Percentiles rank a stretch among this genome's conserved stretches.
phyloP scores from a whole-genome alignment of 176 grass and related monocot genomes.

The Eleusine coracana region DNA sequence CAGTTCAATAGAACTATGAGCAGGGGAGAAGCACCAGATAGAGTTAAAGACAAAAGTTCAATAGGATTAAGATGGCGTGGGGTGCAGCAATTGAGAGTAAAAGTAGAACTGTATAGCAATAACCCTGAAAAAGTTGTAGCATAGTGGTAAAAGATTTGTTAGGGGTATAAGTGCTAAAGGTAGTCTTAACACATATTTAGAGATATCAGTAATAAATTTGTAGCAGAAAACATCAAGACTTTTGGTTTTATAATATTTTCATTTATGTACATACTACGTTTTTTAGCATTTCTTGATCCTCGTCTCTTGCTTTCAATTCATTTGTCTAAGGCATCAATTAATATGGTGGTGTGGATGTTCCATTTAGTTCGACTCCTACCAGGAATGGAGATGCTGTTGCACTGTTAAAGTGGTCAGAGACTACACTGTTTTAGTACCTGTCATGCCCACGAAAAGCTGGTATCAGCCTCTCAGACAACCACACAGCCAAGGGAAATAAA shows the following conservation, averaged over 20 bases:
- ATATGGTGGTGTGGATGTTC: neutral
- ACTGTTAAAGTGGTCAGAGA: too few relatives aligned
- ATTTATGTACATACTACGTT: neutral
- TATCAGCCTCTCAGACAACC: too few relatives aligned
- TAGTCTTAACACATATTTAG: neutral
- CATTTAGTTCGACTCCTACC: too few relatives aligned
- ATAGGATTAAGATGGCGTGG: neutral
- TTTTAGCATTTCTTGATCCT: conserved; percentile 17
- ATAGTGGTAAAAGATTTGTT: neutral
- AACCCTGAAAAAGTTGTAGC: neutral
- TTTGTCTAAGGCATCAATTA: neutral
- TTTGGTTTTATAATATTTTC: neutral
- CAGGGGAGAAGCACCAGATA: neutral
- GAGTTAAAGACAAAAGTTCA: neutral
- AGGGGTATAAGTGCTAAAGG: neutral
- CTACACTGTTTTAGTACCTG: too few relatives aligned
- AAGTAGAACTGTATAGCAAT: neutral
- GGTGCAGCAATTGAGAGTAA: neutral
- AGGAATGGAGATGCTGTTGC: too few relatives aligned
- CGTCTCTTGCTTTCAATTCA: neutral
- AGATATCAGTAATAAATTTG: too few relatives aligned
- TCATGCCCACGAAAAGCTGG: too few relatives aligned
- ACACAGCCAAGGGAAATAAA: too few relatives aligned
- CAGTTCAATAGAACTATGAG: neutral
- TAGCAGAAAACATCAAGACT: too few relatives aligned